Evolutionary conservation across 2,329 filamentous ascomycete species (phyloP).

Genomic region (Zasmidium citrigriseum): DNA sequence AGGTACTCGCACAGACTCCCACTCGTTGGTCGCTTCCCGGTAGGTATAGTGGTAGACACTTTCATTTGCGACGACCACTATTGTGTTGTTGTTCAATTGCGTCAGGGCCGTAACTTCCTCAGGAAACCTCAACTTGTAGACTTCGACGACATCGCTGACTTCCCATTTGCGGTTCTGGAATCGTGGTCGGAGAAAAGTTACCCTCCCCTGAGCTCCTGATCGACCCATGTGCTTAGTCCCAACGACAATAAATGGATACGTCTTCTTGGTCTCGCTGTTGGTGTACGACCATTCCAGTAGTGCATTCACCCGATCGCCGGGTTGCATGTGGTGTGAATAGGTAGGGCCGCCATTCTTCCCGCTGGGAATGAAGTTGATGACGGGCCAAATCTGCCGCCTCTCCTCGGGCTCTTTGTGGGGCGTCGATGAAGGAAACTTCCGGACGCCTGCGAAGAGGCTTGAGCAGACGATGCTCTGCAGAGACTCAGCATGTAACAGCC

Average conservation of each 20-base stretch:
- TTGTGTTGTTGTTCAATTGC: conserved; percentile 57
- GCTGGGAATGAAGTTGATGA: conserved; percentile 48
- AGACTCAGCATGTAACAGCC: conserved; percentile 32
- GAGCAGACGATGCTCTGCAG: conserved; percentile 51
- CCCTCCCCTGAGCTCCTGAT: conserved; percentile 50
- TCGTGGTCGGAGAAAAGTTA: conserved; percentile 41
- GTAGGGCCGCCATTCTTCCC: neutral
- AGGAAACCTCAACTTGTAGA: conserved; percentile 47
- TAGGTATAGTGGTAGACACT: conserved; percentile 47
- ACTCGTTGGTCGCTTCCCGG: conserved; percentile 14
- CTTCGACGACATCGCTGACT: conserved; percentile 51
- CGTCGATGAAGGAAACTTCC: conserved; percentile 17
- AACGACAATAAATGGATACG: conserved; percentile 65
- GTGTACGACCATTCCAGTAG: conserved; percentile 61
- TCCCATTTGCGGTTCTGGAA: conserved; percentile 44
- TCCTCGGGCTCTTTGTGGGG: conserved; percentile 30
- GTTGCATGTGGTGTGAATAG: conserved; percentile 47
- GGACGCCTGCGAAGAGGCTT: conserved; percentile 40
- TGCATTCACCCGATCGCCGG: conserved; percentile 60
- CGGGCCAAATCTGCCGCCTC: conserved; percentile 40
- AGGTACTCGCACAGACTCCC: conserved; percentile 29
- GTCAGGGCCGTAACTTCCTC: conserved; percentile 59
- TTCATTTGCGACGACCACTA: conserved; percentile 51
- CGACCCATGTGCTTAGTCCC: conserved; percentile 41
- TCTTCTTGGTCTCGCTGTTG: conserved; percentile 50